phyloP scores from a whole-genome alignment of 2,329 filamentous ascomycete genomes.

The Plectosphaerella sp. region DNA sequence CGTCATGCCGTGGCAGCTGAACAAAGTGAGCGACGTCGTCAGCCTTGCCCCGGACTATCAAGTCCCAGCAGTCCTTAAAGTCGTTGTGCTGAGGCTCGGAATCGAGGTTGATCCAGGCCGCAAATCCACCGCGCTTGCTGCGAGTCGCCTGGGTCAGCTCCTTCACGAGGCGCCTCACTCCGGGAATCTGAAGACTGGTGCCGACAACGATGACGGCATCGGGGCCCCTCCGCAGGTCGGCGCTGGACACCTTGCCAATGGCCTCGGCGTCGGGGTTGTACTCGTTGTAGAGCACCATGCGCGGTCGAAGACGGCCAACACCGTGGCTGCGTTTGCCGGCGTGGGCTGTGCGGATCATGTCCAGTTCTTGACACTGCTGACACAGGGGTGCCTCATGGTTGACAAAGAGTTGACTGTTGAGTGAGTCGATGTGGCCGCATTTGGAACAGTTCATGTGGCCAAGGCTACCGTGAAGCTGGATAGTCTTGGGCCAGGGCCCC shows the following conservation, averaged over 20 bases:
- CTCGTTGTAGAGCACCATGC: slow-evolving; percentile 97
- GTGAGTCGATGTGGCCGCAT: slow-evolving; percentile 71
- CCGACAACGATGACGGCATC: slow-evolving; percentile 94
- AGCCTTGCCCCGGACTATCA: slow-evolving; percentile 81
- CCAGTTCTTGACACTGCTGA: slow-evolving; percentile 65
- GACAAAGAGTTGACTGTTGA: slow-evolving; percentile 75
- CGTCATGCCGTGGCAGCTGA: slow-evolving; percentile 56
- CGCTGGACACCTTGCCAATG: slow-evolving; percentile 83
- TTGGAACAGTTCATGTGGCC: slow-evolving; percentile 97
- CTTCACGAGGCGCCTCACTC: slow-evolving; percentile 81
- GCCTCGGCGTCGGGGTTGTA: slow-evolving; percentile 95
- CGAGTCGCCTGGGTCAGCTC: slow-evolving; percentile 89
- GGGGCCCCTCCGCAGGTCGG: slow-evolving; percentile 79
- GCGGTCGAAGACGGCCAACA: slow-evolving; percentile 80
- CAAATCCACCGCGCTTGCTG: slow-evolving; percentile 75
- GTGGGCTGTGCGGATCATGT: slow-evolving; percentile 68
- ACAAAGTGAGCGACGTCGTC: slow-evolving; percentile 80
- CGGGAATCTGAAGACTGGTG: slow-evolving; percentile 92
- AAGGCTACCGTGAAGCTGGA: slow-evolving; percentile 90
- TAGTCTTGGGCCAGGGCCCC: slow-evolving; percentile 86
- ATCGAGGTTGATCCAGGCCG: slow-evolving; percentile 93
- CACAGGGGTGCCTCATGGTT: slow-evolving; percentile 82
- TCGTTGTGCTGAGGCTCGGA: slow-evolving; percentile 77
- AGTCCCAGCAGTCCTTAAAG: slow-evolving; percentile 89
- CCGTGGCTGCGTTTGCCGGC: slow-evolving; percentile 90